Evolutionary conservation across 2,329 filamentous ascomycete genomes (phyloP), one percentile per base, ranked within the genome.

Genomic region (Colletotrichum lentis): DNA sequence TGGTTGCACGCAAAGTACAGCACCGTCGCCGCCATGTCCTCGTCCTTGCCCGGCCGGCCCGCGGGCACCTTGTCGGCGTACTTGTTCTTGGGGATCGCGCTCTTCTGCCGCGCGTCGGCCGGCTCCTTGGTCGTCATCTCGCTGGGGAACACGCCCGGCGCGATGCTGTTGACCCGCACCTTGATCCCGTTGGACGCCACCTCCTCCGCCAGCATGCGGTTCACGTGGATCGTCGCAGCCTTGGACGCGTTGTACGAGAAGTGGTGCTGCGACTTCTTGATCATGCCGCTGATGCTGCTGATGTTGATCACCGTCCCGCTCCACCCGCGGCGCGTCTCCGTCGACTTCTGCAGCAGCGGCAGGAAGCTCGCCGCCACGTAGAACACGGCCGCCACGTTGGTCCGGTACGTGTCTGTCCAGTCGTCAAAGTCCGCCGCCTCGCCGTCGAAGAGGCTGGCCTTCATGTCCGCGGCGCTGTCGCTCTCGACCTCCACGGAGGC

Each of bases 351-450:
- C 58, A 92, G 82, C 4, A 91, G 80, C 0, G 89, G 88, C 1
- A 88, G 84, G 52, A 91, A 84, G 0, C 87, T 84, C 57, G 89
- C 83, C 0, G 88, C 89, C 57, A 86, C 82, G 71, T 90, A 91
- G 80, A 88, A 91, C 64, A 88, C 83, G 68, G 85, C 86, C 39
- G 92, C 87, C 12, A 94, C 91, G 71, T 96, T 94, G 22, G 91
- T 92, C 67, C 87, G 86, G 81, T 91, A 94, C 0, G 88, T 87
- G 47, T 85, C 79, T n/a, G 84, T 84, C 93, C 92, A 96, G 73
- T 90, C 87, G 41, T 92, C 87, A 64, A 91, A 83, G 0, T 80
- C 86, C 3, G 79, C 76, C 1, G 77, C 73, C 64, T 90, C 83
- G 49, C 85, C 83, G 58, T 94, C 86, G 80, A 94, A 96, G 35